phyloP scores from a whole-genome alignment of 2,329 filamentous ascomycete genomes.

The Apiospora phragmitis region DNA sequence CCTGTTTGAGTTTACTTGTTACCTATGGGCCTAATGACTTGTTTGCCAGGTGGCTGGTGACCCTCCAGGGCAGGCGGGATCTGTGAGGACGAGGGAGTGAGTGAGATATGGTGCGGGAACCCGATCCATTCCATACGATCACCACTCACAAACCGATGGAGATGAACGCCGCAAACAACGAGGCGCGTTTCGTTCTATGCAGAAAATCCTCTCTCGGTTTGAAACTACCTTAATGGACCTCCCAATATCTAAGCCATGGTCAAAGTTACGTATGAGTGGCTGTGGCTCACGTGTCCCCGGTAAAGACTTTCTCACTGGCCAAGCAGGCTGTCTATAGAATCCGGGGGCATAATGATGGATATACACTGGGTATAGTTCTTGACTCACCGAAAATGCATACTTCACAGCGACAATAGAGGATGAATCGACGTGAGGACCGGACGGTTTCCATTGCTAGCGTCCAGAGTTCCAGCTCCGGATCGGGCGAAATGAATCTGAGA shows the following conservation, averaged over 20 bases:
- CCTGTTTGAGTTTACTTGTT: neutral
- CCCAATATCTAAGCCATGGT: neutral
- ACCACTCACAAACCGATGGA: neutral
- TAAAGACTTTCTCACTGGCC: neutral
- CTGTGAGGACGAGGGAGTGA: neutral
- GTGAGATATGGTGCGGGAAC: neutral
- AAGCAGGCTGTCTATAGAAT: neutral
- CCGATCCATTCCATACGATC: neutral
- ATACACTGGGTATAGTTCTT: neutral
- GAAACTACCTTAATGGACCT: slow-evolving; percentile 5
- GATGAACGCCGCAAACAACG: neutral
- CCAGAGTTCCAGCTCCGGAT: neutral
- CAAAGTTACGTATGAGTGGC: neutral
- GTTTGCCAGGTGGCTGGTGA: no score
- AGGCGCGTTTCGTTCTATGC: slow-evolving; percentile 6
- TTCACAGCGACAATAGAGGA: neutral
- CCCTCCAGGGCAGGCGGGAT: no score
- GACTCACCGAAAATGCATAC: neutral
- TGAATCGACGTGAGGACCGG: neutral
- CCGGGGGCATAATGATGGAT: neutral
- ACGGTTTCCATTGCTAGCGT: neutral
- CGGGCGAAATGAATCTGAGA: neutral
- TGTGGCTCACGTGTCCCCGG: neutral
- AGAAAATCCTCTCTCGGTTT: neutral
- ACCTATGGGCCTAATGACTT: neutral